These are phyloP conservation scores for Salix viminalis DNA, from an alignment of 345 rosid genomes.

Conservation along the genomic window DNA sequence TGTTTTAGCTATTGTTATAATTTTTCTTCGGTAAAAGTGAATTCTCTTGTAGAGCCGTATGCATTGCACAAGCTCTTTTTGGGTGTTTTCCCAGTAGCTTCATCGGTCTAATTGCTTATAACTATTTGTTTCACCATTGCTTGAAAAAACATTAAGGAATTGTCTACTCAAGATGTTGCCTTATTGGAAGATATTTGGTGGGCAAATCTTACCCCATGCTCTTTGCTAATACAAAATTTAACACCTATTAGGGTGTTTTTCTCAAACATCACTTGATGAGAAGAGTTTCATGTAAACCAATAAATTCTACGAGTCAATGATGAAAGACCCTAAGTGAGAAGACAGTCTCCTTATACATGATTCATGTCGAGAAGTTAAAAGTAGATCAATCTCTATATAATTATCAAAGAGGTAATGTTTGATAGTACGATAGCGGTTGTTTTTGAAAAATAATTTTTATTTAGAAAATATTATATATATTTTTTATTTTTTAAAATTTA, in stretches of 20 bases:
- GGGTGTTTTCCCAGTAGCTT: neutral
- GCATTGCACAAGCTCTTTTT: too few relatives aligned
- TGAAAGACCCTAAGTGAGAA: neutral
- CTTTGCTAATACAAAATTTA: neutral
- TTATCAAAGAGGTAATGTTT: too few relatives aligned
- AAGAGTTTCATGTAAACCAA: neutral
- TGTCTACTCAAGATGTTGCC: neutral
- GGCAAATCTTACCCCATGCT: neutral
- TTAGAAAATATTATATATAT: too few relatives aligned
- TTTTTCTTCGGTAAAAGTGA: too few relatives aligned
- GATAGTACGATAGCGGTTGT: too few relatives aligned
- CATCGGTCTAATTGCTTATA: neutral
- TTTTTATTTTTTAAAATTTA: too few relatives aligned
- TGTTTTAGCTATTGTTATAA: too few relatives aligned
- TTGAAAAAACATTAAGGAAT: neutral
- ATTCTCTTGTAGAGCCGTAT: too few relatives aligned
- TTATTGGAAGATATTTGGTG: neutral
- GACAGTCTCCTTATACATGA: neutral
- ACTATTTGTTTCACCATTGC: neutral
- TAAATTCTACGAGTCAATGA: neutral
- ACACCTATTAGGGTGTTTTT: neutral
- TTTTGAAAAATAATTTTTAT: too few relatives aligned
- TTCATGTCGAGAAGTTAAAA: neutral
- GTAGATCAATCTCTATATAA: too few relatives aligned
- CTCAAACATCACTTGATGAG: neutral